Percentiles rank a stretch among this genome's conserved stretches.
Conservation (phyloP, 108 stramenopile species). For the Ochromonas danica region DNA sequence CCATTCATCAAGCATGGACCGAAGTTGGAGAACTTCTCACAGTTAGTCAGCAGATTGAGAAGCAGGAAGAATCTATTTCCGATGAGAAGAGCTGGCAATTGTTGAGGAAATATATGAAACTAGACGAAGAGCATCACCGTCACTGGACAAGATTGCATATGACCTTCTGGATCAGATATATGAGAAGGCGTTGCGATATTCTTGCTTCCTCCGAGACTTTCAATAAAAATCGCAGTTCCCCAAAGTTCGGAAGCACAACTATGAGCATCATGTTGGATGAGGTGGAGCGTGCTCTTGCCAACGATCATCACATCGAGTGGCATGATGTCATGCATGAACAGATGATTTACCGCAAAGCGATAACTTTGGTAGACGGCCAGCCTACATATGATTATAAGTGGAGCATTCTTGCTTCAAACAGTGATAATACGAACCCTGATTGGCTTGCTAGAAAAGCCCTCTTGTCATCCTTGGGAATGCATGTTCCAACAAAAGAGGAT, state of each 20-base stretch:
- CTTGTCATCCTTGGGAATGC: not conserved
- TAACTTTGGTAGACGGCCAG: not conserved
- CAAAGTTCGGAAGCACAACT: conserved; percentile 3
- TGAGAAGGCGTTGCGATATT: not conserved
- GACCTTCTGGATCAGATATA: not conserved
- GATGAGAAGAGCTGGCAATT: not conserved
- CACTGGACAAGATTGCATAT: not conserved
- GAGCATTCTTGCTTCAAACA: not conserved
- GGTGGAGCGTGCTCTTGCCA: conserved; percentile 5
- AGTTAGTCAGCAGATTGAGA: conserved; percentile 20
- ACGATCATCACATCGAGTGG: not conserved
- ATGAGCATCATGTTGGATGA: conserved; percentile 27
- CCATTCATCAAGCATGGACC: not conserved
- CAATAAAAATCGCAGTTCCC: not conserved
- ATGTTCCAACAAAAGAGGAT: conserved; percentile 2
- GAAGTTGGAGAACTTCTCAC: conserved; percentile 2
- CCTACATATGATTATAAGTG: not conserved
- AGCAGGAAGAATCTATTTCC: not conserved
- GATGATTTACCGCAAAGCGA: not conserved
- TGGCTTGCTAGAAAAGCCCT: not conserved
- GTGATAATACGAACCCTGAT: not conserved
- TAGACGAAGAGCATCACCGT: not conserved
- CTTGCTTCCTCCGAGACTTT: conserved; percentile 2
- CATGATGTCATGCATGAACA: not conserved
- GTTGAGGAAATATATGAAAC: conserved; percentile 7